A percentile compares a stretch with the other conserved stretches of the same genome.
phyloP scores from a whole-genome alignment of 2,329 filamentous ascomycete species.

The Cytospora mali region DNA sequence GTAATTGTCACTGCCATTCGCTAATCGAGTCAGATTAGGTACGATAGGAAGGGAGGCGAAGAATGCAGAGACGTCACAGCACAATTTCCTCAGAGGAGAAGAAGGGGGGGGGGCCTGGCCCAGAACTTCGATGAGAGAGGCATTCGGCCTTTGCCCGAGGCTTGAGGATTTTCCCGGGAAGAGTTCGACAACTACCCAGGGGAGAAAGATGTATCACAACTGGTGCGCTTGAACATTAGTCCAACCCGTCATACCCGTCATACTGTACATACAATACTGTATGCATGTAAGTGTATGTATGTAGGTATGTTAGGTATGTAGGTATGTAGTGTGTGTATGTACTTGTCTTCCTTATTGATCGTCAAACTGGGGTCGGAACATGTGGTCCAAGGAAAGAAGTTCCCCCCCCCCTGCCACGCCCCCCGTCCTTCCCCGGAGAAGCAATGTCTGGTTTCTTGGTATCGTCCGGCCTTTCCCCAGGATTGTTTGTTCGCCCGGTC shows the following conservation, averaged over 20 bases:
- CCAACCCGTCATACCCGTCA: not conserved
- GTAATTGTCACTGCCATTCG: conserved; percentile 6
- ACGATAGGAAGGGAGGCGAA: conserved; percentile 18
- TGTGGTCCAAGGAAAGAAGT: not conserved
- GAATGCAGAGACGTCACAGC: conserved; percentile 8
- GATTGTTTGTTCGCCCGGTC: not conserved
- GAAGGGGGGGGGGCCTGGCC: not conserved
- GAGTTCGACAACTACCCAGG: not conserved
- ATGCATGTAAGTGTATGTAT: no score
- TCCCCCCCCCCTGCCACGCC: no score
- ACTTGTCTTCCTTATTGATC: no score
- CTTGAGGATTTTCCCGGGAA: not conserved
- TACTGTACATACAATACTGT: not conserved
- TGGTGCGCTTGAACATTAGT: not conserved
- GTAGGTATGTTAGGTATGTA: no score
- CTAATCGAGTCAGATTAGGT: not conserved
- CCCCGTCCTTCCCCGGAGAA: conserved; percentile 15
- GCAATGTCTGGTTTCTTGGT: not conserved
- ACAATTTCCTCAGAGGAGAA: not conserved
- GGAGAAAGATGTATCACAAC: not conserved
- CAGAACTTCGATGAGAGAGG: conserved; percentile 5
- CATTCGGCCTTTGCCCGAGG: conserved; percentile 14
- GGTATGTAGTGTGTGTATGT: no score
- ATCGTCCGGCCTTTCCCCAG: conserved; percentile 2
- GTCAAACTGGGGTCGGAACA: no score